Evolutionary conservation across 495 filamentous ascomycete species (phyloP), one percentile per base, ranked within the genome.

Genomic region (Staphylotrichum tortipilum): DNA sequence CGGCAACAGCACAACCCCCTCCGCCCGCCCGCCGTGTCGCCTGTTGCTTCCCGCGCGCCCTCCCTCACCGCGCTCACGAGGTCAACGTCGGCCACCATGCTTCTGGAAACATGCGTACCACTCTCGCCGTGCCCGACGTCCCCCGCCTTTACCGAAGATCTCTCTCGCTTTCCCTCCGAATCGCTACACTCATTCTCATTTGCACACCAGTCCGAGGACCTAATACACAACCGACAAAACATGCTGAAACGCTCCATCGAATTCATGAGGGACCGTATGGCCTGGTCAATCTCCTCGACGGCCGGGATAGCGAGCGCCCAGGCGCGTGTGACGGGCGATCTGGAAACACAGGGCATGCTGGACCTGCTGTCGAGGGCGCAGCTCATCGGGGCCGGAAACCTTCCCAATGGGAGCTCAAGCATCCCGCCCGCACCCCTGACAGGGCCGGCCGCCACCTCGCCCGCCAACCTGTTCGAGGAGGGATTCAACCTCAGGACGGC

Each of bases 161-260:
- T 99, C 26, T 80, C 81, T 38, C 80, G 89, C 37, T 99, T 97
- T 61, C 91, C 94, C 2, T 86, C 86, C 57, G 92, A 99, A 66
- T 99, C 92, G 1, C 68, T 99, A 49, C 92, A 99, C 63, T 97
- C 94, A 0, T 99, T 99, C 69, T 97, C 94, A 26, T 99, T 99
- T 65, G 88, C 94, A 3, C 88, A 95, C 50, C 91, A 95, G 66
- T 89, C 90, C 5, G 91, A 95, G 60, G 90, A 96, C 57, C 73
- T 85, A 37, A 77, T 97, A 23, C 86, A 94, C 59, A 95, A 74
- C 60, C 80, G 94, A 39, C 94, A 97, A 61, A 96, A 89, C 68
- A 84, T 95, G 17, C 63, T 99, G 58, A 96, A 95, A 63, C 76
- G 89, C 46, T 94, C 89, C 12, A 85, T 98, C 53, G 94, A 97